phyloP scores from a whole-genome alignment of 345 rosid genomes.

The Hirschfeldia incana region DNA sequence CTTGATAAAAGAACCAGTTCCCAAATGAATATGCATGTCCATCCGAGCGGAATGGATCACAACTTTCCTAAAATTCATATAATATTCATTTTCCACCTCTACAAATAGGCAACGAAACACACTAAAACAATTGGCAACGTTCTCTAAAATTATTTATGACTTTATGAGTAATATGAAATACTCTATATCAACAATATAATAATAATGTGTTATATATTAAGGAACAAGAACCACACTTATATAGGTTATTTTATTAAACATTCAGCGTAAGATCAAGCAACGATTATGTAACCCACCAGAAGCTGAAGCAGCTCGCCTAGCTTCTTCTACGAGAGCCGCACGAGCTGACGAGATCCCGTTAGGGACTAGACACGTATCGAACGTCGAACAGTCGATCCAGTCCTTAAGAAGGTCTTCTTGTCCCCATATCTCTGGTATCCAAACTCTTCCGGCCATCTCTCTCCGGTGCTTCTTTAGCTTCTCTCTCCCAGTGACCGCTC shows the following conservation, averaged over 20 bases:
- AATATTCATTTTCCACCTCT: background rate
- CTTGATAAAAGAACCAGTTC: background rate
- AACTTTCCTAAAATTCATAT: background rate
- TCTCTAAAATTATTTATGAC: background rate
- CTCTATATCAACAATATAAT: background rate
- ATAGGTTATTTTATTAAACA: background rate
- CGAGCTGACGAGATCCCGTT: slow-evolving; percentile 66
- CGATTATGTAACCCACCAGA: slow-evolving; percentile 53
- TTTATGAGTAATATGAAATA: background rate
- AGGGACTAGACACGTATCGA: slow-evolving; percentile 56
- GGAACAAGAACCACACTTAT: slow-evolving; percentile 24
- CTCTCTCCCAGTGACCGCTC: slow-evolving; percentile 44
- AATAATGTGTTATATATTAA: slow-evolving; percentile 6
- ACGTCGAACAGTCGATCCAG: slow-evolving; percentile 74
- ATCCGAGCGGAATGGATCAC: background rate
- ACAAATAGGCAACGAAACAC: background rate
- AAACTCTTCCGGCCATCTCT: slow-evolving; percentile 67
- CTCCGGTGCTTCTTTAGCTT: slow-evolving; percentile 46
- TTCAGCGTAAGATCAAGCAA: slow-evolving; percentile 47
- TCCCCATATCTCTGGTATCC: slow-evolving; percentile 97
- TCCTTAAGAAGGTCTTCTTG: slow-evolving; percentile 80
- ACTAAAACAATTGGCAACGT: slow-evolving; percentile 8
- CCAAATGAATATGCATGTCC: background rate
- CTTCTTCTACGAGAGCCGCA: slow-evolving; percentile 64
- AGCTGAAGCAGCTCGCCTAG: slow-evolving; percentile 53